These are phyloP conservation scores for Dendrothele bispora DNA, from an alignment of 768 basidiomycete species.

Conservation along the genomic window DNA sequence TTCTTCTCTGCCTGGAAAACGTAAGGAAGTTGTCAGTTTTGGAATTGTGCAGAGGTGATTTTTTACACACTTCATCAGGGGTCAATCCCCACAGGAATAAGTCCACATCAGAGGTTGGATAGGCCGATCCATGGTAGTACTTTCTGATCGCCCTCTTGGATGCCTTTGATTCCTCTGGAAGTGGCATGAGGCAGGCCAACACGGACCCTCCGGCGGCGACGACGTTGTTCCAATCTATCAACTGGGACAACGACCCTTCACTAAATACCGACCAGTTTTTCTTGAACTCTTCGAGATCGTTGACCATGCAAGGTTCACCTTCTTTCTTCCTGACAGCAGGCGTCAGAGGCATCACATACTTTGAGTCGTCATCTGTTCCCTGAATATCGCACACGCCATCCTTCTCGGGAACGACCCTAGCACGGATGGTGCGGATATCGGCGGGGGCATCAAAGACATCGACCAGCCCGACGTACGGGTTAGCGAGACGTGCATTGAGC, in stretches of 20 bases:
- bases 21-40: neutral
- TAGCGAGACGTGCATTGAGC: slow-evolving; percentile 38
- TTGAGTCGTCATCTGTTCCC: slow-evolving; percentile 40
- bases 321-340: slow-evolving; percentile 45
- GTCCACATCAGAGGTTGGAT: slow-evolving; percentile 64
- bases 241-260: slow-evolving; percentile 59
- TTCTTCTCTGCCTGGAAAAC: slow-evolving; percentile 55
- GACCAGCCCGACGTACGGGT: slow-evolving; percentile 58
- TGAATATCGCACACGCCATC: too few relatives aligned
- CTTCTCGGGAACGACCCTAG: slow-evolving; percentile 45
- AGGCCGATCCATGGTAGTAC: slow-evolving; percentile 53
- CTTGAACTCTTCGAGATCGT: slow-evolving; percentile 56
- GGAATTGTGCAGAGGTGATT: neutral
- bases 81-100: slow-evolving; percentile 63
- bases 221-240: slow-evolving; percentile 63
- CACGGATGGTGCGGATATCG: slow-evolving; percentile 49
- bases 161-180: slow-evolving; percentile 45
- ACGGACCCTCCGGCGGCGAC: slow-evolving; percentile 63
- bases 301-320: slow-evolving; percentile 48
- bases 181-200: slow-evolving; percentile 54
- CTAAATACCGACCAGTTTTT: slow-evolving; percentile 65
- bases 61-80: slow-evolving; percentile 42
- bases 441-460: slow-evolving; percentile 54
- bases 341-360: slow-evolving; percentile 56
- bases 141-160: slow-evolving; percentile 60